Evolutionary conservation across 2,329 filamentous ascomycete species (phyloP), one percentile per base, ranked within the genome.

Genomic region (Scytalidium sp.): DNA sequence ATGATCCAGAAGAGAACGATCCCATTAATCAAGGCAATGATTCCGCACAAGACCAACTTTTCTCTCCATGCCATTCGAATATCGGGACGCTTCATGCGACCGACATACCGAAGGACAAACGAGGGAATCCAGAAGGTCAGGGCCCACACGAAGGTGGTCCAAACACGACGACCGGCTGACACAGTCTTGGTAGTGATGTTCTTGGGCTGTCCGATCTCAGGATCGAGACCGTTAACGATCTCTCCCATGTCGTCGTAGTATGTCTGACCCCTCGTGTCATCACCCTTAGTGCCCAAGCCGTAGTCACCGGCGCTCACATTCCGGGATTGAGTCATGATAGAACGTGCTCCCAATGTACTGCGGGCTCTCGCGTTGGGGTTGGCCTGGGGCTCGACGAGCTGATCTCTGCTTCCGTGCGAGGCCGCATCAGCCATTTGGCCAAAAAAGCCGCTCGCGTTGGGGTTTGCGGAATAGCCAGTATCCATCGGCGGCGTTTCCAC

Each of bases 21-120:
- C 36, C 66, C 90, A 69, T 99, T 99, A 58, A 96, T 70, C 11
- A 99, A 61, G 23, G 88, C 66, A 59, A 99, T 97, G 46, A 96
- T 61, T 51, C 88, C 75, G 43, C 92, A 84, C 10, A 99, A 75
- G 0, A 94, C 87, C 10, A 99, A 46, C 70, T 99, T 99, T 64
- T 99, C 94, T 69, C 94, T 83, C 94, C 94, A 99, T 0, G 94
- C 94, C 83, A 97, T 88, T 21, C 94, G 88, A 8, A 99, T 90
- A 70, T 99, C 94, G 2, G 92, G 94, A 49, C 94, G 85, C 72
- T 96, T 95, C 94, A 99, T 99, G 19, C 93, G 88, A 25, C 94
- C 94, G 50, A 97, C 64, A 52, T 78, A 86, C n/a, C 81, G 80
- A 15, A 99, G 82, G 2, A 88, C 57, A 43, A 90, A 88, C 0